Evolutionary conservation across 2,329 filamentous ascomycete genomes (phyloP).

Genomic region (Graphilbum sp.): DNA sequence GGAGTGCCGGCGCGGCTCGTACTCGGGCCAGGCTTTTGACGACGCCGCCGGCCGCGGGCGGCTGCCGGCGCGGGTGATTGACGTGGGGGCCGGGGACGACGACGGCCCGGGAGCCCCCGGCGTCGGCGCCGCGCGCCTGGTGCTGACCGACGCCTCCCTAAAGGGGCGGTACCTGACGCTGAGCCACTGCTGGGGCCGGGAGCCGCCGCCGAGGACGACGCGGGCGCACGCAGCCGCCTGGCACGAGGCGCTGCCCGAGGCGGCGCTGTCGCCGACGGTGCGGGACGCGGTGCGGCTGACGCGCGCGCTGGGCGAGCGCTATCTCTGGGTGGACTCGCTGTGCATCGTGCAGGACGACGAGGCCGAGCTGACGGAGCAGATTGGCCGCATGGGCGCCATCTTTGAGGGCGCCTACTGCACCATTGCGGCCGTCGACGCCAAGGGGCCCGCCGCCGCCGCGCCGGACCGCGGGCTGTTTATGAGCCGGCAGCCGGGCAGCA

Average conservation of each 20-base stretch:
- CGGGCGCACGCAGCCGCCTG: not conserved
- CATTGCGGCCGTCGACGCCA: not conserved
- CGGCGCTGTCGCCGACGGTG: not conserved
- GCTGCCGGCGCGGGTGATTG: not conserved
- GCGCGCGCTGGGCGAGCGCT: not conserved
- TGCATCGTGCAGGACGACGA: not conserved
- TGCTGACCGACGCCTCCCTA: not conserved
- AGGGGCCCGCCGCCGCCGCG: not conserved
- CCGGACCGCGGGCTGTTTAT: not conserved
- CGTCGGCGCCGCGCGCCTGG: not conserved
- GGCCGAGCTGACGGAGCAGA: not conserved
- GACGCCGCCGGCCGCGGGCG: not conserved
- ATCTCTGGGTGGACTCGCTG: not conserved
- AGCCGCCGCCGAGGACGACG: not conserved
- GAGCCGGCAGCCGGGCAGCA: not conserved
- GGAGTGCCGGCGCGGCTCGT: not conserved
- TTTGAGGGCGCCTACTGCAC: not conserved
- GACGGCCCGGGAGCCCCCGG: too few species aligned
- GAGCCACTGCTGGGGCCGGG: not conserved
- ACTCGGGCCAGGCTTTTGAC: not conserved
- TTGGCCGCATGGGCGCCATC: not conserved
- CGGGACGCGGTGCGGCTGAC: not conserved
- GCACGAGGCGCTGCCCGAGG: not conserved
- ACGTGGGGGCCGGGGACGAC: not conserved
- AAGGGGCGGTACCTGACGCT: not conserved